These are phyloP conservation scores for Mycena leptocephala DNA, from an alignment of 768 basidiomycete species.

Conservation along the genomic window DNA sequence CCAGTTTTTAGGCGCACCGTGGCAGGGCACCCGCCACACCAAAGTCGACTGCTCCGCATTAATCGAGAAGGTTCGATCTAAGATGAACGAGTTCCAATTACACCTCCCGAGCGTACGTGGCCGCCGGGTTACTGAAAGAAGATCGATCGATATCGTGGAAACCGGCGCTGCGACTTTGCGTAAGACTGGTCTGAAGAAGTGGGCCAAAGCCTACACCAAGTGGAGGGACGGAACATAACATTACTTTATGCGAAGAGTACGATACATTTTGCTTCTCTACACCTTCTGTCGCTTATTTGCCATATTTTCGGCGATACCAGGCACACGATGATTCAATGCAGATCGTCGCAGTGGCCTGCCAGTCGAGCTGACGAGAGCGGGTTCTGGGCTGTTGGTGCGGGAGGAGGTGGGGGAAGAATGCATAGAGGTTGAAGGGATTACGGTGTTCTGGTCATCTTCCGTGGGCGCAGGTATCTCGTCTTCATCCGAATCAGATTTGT, in stretches of 20 bases:
- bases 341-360: background rate
- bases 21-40: conserved; percentile 17
- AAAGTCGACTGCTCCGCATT: background rate
- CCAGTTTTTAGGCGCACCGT: conserved; percentile 8
- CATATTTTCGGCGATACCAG: conserved; percentile 5
- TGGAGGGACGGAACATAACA: background rate
- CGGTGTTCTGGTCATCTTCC: background rate
- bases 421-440: background rate
- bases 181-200: background rate
- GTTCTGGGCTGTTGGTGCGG: background rate
- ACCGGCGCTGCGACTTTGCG: background rate
- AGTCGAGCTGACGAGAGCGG: background rate
- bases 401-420: background rate
- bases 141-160: background rate
- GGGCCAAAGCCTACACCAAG: background rate
- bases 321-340: background rate
- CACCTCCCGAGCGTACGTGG: background rate
- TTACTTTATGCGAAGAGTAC: background rate
- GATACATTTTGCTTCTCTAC: background rate
- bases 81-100: background rate
- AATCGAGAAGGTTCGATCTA: background rate
- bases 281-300: background rate
- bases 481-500: background rate
- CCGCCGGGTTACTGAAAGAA: background rate
- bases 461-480: too few species aligned